Conservation (phyloP, 2,329 filamentous ascomycete species). For the Grosmannia serpens region DNA sequence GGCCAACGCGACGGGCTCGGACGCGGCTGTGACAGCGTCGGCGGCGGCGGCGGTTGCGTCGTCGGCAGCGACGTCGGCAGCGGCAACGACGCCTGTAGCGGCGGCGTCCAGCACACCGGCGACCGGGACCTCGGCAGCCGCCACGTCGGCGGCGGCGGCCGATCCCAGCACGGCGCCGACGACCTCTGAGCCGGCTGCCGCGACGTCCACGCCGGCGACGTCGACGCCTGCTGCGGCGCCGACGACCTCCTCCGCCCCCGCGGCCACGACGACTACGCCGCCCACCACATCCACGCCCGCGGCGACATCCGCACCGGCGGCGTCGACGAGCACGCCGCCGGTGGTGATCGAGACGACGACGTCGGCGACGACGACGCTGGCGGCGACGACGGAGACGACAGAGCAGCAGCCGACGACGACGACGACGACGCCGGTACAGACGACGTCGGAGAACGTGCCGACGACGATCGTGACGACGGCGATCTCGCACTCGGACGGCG, state of each 20-base stretch:
- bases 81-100: not conserved
- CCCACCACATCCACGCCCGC: not conserved
- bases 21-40: not conserved
- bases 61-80: constrained; percentile 4
- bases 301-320: not conserved
- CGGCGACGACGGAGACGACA: not conserved
- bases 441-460: constrained; percentile 4
- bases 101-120: not conserved
- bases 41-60: not conserved
- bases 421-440: not conserved
- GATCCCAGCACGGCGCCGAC: not conserved
- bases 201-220: not conserved
- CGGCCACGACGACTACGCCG: not conserved
- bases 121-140: constrained; percentile 13
- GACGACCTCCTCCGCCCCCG: not conserved
- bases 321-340: not conserved
- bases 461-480: constrained; percentile 26
- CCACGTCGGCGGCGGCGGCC: not conserved
- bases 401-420: not conserved
- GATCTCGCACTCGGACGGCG: constrained; percentile 20
- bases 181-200: not conserved
- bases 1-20: constrained; percentile 13
- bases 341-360: not conserved
- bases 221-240: not conserved
- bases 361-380: not conserved